Base-by-base conservation (phyloP, 768 basidiomycete species). In the Harrya chromipes region DNA sequence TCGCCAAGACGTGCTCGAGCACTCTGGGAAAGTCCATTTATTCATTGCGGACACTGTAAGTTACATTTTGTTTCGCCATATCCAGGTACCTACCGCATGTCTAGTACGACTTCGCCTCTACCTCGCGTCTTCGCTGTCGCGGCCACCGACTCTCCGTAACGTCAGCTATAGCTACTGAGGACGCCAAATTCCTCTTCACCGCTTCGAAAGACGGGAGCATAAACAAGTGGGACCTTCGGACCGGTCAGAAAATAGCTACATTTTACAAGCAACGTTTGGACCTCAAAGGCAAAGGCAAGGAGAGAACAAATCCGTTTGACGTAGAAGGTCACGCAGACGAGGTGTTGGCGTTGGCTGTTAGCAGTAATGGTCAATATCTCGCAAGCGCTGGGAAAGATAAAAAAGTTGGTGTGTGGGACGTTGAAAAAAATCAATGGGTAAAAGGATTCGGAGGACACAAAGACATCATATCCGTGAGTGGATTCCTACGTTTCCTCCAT, bases 151-250 rank as follows among this genome's bases (percentile, higher is more conserved):
- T 90, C 47, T 79, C 90, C 8, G 79, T 93, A 11, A 95, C 97
- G 1, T 83, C 84, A 24, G 88, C 94, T 3, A 80, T 87, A 20
- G 82, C 85, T 2, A 85, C 90, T 1, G 80, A 85, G 43, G 82
- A 87, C 23, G 83, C 78, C 13, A 76, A 75, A 46, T 81, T 79
- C 62, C 78, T 98, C n/a, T 97, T 85, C 66, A 92, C 92, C 0
- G 74, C 93, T 0, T 87, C 88, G 9, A 99, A 99, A 65, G 92
- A 95, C 60, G 97, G 95, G 2, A 75, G 79, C 12, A 90, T 99
- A 62, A 78, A 86, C 47, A 90, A 92, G 66, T 93, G 90, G 87
- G 81, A 90, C 61, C 72, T 94, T 23, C 65, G 63, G 10, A 80
- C 79, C 0, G 89, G 89, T 9, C 76, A 79, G 64, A 81, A 79